These are phyloP conservation scores for Metschnikowia matae DNA, from an alignment of 805 yeast genomes.

Conservation along the genomic window DNA sequence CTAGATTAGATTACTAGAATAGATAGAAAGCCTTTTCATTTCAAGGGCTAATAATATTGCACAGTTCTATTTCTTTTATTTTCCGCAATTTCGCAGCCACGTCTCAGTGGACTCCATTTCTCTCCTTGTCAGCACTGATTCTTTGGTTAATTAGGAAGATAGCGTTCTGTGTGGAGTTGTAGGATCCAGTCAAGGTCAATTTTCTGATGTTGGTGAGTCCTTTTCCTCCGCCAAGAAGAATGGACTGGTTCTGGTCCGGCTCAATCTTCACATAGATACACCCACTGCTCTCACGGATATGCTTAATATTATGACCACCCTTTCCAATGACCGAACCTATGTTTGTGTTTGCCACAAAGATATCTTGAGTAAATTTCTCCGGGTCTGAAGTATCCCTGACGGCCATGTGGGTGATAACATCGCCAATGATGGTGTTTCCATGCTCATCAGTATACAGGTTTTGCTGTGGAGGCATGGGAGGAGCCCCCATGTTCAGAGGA, in stretches of 20 bases:
- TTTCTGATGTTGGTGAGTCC: slow-evolving; percentile 48
- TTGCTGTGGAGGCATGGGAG: slow-evolving; percentile 23
- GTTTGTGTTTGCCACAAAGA: slow-evolving; percentile 69
- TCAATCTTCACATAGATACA: slow-evolving; percentile 68
- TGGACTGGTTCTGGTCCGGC: slow-evolving; percentile 50
- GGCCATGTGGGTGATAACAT: slow-evolving; percentile 39
- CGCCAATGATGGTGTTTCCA: slow-evolving; percentile 42
- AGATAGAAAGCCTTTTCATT: background rate
- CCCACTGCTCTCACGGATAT: slow-evolving; percentile 70
- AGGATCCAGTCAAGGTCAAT: slow-evolving; percentile 63
- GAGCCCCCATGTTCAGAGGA: slow-evolving; percentile 12
- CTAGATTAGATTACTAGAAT: too few relatives aligned
- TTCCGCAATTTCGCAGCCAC: background rate
- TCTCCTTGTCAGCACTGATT: slow-evolving; percentile 61
- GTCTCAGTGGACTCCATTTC: slow-evolving; percentile 26
- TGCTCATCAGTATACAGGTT: slow-evolving; percentile 40
- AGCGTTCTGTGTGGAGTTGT: slow-evolving; percentile 68
- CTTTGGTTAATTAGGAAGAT: slow-evolving; percentile 67
- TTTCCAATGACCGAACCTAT: slow-evolving; percentile 86
- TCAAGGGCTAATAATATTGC: background rate
- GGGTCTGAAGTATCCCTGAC: slow-evolving; percentile 31
- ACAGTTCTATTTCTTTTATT: too few relatives aligned
- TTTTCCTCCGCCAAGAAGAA: slow-evolving; percentile 42
- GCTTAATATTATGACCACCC: slow-evolving; percentile 78
- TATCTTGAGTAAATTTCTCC: slow-evolving; percentile 61